Percentiles rank a stretch among this genome's conserved stretches.
These are phyloP conservation scores for Trametes cubensis DNA, from an alignment of 768 basidiomycete genomes.

Conservation along the genomic window DNA sequence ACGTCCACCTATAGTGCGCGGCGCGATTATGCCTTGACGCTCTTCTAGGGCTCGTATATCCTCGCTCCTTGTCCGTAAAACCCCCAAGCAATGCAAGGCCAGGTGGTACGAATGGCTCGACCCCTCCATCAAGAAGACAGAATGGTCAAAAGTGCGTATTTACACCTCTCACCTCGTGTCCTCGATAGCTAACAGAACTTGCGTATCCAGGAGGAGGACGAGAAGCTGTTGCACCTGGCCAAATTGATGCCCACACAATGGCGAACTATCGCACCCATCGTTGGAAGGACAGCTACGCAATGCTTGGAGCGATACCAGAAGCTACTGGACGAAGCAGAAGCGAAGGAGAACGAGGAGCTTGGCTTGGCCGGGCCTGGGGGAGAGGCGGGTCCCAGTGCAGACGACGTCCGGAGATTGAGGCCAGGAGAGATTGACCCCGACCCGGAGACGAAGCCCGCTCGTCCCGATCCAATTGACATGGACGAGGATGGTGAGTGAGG, in stretches of 20 bases:
- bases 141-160: slow-evolving; percentile 90
- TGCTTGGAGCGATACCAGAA: slow-evolving; percentile 99
- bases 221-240: slow-evolving; percentile 95
- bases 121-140: slow-evolving; percentile 99
- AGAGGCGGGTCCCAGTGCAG: slow-evolving; percentile 86
- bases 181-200: not conserved
- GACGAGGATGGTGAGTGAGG: slow-evolving; percentile 86
- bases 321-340: slow-evolving; percentile 94
- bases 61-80: slow-evolving; percentile 95
- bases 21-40: not conserved
- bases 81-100: slow-evolving; percentile 99
- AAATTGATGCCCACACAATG: slow-evolving; percentile 99
- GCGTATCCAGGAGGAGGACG: slow-evolving; percentile 82
- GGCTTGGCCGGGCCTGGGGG: slow-evolving; percentile 82
- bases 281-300: slow-evolving; percentile 96
- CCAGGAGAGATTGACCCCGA: slow-evolving; percentile 99
- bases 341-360: slow-evolving; percentile 93
- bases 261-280: slow-evolving; percentile 98
- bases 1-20: slow-evolving; percentile 18
- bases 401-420: slow-evolving; percentile 84
- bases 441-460: slow-evolving; percentile 96
- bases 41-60: slow-evolving; percentile 91
- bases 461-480: slow-evolving; percentile 99
- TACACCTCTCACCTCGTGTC: not conserved
- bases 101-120: slow-evolving; percentile 99